phyloP scores from a whole-genome alignment of 257 asterid species.

The Henckelia pumila region DNA sequence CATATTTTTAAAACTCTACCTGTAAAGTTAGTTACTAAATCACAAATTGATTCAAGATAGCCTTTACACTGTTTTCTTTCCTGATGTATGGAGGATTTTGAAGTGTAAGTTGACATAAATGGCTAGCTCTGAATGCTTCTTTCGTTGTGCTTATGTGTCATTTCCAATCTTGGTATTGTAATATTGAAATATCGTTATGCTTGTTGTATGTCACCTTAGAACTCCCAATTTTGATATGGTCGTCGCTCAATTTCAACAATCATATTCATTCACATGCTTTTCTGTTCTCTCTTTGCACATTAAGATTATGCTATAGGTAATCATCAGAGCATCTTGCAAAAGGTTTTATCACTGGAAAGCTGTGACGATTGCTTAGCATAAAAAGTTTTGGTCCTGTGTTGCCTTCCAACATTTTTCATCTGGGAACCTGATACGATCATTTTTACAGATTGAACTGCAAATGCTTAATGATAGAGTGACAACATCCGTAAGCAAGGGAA shows the following conservation, averaged over 20 bases:
- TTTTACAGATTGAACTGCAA: constrained; percentile 34
- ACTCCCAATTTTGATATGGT: not conserved
- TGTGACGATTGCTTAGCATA: not conserved
- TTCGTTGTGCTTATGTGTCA: not conserved
- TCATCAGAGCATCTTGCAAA: not conserved
- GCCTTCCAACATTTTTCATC: not conserved
- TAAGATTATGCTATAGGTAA: not conserved
- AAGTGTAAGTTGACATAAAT: too few relatives aligned
- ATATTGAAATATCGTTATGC: too few relatives aligned
- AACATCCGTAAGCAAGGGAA: constrained; percentile 15
- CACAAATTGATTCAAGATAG: too few relatives aligned
- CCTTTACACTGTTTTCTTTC: too few relatives aligned
- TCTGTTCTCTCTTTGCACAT: not conserved
- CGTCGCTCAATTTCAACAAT: not conserved
- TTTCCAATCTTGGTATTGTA: not conserved
- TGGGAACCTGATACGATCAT: not conserved
- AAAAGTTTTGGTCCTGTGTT: not conserved
- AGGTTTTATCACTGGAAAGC: not conserved
- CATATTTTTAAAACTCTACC: too few relatives aligned
- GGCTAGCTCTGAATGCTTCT: too few relatives aligned
- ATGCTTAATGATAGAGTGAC: constrained; percentile 20
- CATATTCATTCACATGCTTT: not conserved
- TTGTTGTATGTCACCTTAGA: not conserved
- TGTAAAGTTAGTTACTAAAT: too few relatives aligned
- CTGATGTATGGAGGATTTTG: too few relatives aligned